Percentiles rank a stretch among this genome's conserved stretches.
phyloP scores from a whole-genome alignment of 139 green algal genomes.

The Astrephomene gubernaculifera region DNA sequence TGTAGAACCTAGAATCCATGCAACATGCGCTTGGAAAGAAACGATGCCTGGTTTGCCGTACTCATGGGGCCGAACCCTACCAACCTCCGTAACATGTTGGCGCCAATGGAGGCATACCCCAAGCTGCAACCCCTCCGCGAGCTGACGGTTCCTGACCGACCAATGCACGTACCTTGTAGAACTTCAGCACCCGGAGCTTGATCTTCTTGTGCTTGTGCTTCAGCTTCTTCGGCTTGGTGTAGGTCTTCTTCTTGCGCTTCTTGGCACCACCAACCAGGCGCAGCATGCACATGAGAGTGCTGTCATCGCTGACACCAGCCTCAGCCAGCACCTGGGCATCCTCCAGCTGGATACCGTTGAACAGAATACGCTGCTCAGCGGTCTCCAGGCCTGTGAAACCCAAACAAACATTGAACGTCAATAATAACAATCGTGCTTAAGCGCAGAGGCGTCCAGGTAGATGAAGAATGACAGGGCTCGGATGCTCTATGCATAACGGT shows the following conservation, averaged over 20 bases:
- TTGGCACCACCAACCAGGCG: slow-evolving; percentile 96
- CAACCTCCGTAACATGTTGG: too few species aligned
- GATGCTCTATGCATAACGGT: too few species aligned
- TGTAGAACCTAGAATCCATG: too few species aligned
- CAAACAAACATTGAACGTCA: neutral
- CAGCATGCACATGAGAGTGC: slow-evolving; percentile 85
- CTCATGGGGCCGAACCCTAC: too few species aligned
- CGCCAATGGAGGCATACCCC: too few species aligned
- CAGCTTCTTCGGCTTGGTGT: slow-evolving; percentile 99
- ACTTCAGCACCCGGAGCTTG: slow-evolving; percentile 89
- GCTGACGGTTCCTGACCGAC: too few species aligned
- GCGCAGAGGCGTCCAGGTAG: too few species aligned
- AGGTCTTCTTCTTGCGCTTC: slow-evolving; percentile 99
- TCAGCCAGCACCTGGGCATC: slow-evolving; percentile 72
- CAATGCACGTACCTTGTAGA: slow-evolving; percentile 77
- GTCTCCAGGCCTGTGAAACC: slow-evolving; percentile 71
- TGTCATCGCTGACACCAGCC: slow-evolving; percentile 86
- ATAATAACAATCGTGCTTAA: too few species aligned
- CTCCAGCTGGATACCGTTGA: slow-evolving; percentile 86
- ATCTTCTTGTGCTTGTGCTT: slow-evolving; percentile 99
- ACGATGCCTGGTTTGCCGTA: too few species aligned
- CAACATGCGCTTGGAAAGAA: too few species aligned
- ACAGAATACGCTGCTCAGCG: slow-evolving; percentile 84
- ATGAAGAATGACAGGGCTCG: too few species aligned
- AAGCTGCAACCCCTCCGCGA: too few species aligned